Conservation (phyloP, 768 basidiomycete genomes). For the Trichaptum fuscoviolaceum region DNA sequence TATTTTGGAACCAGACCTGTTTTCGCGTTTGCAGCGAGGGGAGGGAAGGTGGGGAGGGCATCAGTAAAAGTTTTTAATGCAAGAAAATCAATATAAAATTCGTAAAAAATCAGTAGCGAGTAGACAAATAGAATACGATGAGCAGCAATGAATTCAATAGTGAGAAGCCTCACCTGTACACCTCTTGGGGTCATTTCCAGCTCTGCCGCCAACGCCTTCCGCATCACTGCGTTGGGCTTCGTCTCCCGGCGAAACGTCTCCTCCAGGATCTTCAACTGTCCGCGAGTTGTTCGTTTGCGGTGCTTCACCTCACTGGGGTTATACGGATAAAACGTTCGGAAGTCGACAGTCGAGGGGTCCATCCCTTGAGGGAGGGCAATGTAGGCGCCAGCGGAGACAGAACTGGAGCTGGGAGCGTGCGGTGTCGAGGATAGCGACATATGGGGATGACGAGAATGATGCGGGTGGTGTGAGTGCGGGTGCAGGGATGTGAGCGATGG, state of each 20-base stretch:
- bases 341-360: constrained; percentile 70
- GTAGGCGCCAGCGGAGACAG: constrained; percentile 20
- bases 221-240: constrained; percentile 79
- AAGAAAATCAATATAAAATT: too few relatives aligned
- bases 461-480: neutral
- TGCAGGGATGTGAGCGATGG: neutral
- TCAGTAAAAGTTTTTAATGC: constrained; percentile 5
- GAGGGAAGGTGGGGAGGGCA: constrained; percentile 18
- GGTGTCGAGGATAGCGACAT: neutral
- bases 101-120: too few relatives aligned
- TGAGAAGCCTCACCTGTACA: constrained; percentile 69
- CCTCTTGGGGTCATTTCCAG: constrained; percentile 91
- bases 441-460: neutral
- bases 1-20: constrained; percentile 91
- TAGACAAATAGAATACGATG: neutral
- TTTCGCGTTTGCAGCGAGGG: constrained; percentile 6
- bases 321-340: constrained; percentile 83
- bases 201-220: constrained; percentile 75
- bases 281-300: constrained; percentile 80
- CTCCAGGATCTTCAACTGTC: constrained; percentile 88
- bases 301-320: constrained; percentile 93
- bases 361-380: constrained; percentile 41
- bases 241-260: constrained; percentile 81
- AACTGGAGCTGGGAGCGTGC: neutral
- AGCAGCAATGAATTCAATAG: constrained; percentile 1